Percentiles rank a stretch among this genome's conserved stretches.
Evolutionary conservation across 805 yeast species (phyloP).

Genomic region (Yarrowia bubula): DNA sequence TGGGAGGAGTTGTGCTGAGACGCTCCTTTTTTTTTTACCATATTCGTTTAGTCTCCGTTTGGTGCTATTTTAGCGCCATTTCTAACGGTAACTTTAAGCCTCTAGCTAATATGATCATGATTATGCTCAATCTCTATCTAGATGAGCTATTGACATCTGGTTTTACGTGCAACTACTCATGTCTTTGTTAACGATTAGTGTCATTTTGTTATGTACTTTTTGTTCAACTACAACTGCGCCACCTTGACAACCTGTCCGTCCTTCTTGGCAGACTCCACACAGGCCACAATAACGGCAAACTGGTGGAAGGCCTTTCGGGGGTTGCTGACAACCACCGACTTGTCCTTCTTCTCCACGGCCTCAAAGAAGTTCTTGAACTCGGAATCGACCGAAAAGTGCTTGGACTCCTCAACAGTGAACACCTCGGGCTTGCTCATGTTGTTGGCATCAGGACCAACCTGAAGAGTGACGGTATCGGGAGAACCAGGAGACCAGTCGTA

Average conservation of each 20-base stretch:
- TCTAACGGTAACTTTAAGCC: too few relatives aligned
- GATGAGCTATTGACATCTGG: too few relatives aligned
- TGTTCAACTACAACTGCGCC: neutral
- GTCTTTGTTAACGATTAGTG: too few relatives aligned
- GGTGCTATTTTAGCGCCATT: too few relatives aligned
- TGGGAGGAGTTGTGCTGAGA: too few relatives aligned
- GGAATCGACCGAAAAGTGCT: conserved; percentile 37
- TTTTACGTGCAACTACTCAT: too few relatives aligned
- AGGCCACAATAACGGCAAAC: conserved; percentile 85
- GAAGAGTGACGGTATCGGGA: conserved; percentile 34
- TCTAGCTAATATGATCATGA: too few relatives aligned
- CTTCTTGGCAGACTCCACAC: conserved; percentile 60
- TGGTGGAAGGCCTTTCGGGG: conserved; percentile 89
- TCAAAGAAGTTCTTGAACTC: conserved; percentile 57
- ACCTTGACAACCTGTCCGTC: conserved; percentile 42
- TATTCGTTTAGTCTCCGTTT: too few relatives aligned
- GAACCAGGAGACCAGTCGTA: conserved; percentile 50
- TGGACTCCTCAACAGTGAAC: conserved; percentile 37
- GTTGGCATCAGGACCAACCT: conserved; percentile 35
- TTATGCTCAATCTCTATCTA: too few relatives aligned
- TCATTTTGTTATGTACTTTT: too few relatives aligned
- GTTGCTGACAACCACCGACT: conserved; percentile 52
- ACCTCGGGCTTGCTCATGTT: conserved; percentile 31
- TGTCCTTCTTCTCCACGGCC: conserved; percentile 64
- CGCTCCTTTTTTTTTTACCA: neutral